phyloP scores from a whole-genome alignment of 1,284 basidiomycete species.

The Fomitopsis palustris region DNA sequence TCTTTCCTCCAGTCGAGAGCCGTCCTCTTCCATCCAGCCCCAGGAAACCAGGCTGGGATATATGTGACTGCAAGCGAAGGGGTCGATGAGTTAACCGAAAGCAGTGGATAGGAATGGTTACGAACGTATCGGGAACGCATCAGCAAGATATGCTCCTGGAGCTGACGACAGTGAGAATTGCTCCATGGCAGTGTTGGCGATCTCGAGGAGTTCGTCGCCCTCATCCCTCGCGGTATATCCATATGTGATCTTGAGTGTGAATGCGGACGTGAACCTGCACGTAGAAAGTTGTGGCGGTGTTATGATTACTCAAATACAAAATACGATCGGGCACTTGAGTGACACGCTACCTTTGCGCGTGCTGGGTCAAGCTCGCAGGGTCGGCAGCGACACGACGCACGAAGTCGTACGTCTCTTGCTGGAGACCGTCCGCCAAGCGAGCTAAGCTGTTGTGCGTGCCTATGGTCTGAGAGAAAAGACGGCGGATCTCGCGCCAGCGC shows the following conservation, averaged over 20 bases:
- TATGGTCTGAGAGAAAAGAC: slow-evolving; percentile 27
- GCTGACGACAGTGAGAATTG: slow-evolving; percentile 23
- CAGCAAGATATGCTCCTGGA: slow-evolving; percentile 30
- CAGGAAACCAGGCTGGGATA: slow-evolving; percentile 29
- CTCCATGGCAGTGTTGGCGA: slow-evolving; percentile 28
- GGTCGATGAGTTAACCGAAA: neutral
- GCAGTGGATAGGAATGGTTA: neutral
- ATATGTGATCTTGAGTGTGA: slow-evolving; percentile 31
- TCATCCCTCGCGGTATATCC: slow-evolving; percentile 30
- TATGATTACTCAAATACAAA: slow-evolving; percentile 10
- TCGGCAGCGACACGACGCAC: slow-evolving; percentile 17
- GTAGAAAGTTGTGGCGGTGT: no score
- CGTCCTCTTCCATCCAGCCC: slow-evolving; percentile 25
- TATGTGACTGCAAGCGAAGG: slow-evolving; percentile 11
- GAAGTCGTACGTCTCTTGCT: slow-evolving; percentile 22
- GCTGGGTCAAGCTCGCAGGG: slow-evolving; percentile 15
- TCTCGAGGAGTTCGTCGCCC: slow-evolving; percentile 27
- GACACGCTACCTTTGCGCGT: slow-evolving; percentile 21
- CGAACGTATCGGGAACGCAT: slow-evolving; percentile 27
- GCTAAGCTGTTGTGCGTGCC: slow-evolving; percentile 23
- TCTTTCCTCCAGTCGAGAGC: slow-evolving; percentile 17
- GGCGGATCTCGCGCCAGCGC: slow-evolving; percentile 58
- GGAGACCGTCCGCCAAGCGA: slow-evolving; percentile 21
- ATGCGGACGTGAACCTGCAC: slow-evolving; percentile 27
- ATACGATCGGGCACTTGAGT: neutral